Conservation (phyloP, 2,329 filamentous ascomycete genomes). For the Herpotrichia juniperi region DNA sequence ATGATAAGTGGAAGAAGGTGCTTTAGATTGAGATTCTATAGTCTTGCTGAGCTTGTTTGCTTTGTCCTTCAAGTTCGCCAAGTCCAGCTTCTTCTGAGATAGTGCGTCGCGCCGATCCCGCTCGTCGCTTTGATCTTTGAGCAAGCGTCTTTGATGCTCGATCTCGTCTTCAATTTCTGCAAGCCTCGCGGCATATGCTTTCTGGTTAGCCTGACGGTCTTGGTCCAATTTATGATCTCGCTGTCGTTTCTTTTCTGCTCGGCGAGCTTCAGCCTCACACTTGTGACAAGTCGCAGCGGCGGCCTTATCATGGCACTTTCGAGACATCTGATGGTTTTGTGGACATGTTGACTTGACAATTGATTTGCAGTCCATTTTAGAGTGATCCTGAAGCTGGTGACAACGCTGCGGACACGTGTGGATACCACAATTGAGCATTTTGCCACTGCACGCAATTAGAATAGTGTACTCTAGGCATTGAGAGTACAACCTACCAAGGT, state of each 20-base stretch:
- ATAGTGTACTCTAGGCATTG: not conserved
- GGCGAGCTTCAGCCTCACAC: constrained; percentile 60
- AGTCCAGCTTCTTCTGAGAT: constrained; percentile 54
- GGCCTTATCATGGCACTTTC: constrained; percentile 53
- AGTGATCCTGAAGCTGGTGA: constrained; percentile 67
- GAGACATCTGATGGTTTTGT: constrained; percentile 56
- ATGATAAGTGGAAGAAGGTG: not conserved
- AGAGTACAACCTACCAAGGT: constrained; percentile 62
- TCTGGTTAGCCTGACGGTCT: constrained; percentile 52
- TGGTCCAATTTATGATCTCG: constrained; percentile 60
- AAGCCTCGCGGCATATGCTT: constrained; percentile 53
- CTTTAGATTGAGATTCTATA: not conserved
- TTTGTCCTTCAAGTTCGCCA: constrained; percentile 48
- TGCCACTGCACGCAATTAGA: constrained; percentile 49
- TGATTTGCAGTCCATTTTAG: constrained; percentile 55
- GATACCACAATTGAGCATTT: constrained; percentile 59
- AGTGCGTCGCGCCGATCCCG: constrained; percentile 53
- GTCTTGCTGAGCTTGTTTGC: not conserved
- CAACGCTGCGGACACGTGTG: constrained; percentile 68
- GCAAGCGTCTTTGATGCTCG: constrained; percentile 51
- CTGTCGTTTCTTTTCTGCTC: constrained; percentile 50
- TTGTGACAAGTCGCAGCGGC: constrained; percentile 50
- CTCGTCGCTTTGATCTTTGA: constrained; percentile 55
- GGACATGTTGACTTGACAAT: constrained; percentile 57
- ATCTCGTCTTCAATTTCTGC: constrained; percentile 62